Conservation (phyloP, 768 basidiomycete genomes). For the Lentinula lateritia region DNA sequence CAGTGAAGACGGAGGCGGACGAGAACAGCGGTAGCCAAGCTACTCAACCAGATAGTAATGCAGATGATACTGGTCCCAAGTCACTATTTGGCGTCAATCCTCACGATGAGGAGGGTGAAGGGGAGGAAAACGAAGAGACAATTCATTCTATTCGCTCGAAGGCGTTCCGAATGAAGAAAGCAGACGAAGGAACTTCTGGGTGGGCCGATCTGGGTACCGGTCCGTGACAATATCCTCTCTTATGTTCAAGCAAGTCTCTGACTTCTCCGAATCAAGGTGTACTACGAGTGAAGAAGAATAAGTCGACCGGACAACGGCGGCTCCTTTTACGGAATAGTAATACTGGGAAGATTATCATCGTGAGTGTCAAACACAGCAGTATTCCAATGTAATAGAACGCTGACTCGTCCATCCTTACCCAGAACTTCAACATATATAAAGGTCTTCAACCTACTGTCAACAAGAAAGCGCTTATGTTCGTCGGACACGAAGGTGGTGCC, state of each 20-base stretch:
- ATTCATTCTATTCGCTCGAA: slow-evolving; percentile 52
- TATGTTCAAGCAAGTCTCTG: background rate
- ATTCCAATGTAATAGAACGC: background rate
- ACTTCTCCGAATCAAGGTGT: slow-evolving; percentile 37
- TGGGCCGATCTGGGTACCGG: slow-evolving; percentile 72
- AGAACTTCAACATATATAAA: slow-evolving; percentile 73
- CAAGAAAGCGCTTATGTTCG: slow-evolving; percentile 54
- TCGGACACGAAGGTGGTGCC: slow-evolving; percentile 62
- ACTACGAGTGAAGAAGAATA: slow-evolving; percentile 70
- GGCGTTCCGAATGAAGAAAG: slow-evolving; percentile 54
- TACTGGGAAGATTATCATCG: slow-evolving; percentile 72
- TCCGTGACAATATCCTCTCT: slow-evolving; percentile 24
- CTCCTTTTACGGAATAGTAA: slow-evolving; percentile 66
- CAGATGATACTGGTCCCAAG: slow-evolving; percentile 1
- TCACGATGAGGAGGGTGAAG: slow-evolving; percentile 73
- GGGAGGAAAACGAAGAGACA: slow-evolving; percentile 78
- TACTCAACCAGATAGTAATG: slow-evolving; percentile 12
- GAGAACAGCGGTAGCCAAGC: slow-evolving; percentile 19
- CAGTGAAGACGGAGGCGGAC: slow-evolving; percentile 12
- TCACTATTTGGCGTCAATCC: slow-evolving; percentile 21
- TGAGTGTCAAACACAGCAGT: slow-evolving; percentile 29
- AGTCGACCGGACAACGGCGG: slow-evolving; percentile 50
- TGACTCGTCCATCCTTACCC: slow-evolving; percentile 8
- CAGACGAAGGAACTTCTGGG: slow-evolving; percentile 33
- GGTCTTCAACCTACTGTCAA: slow-evolving; percentile 48